Evolutionary conservation across 306 rosid species (phyloP).

Genomic region (Prunus davidiana): DNA sequence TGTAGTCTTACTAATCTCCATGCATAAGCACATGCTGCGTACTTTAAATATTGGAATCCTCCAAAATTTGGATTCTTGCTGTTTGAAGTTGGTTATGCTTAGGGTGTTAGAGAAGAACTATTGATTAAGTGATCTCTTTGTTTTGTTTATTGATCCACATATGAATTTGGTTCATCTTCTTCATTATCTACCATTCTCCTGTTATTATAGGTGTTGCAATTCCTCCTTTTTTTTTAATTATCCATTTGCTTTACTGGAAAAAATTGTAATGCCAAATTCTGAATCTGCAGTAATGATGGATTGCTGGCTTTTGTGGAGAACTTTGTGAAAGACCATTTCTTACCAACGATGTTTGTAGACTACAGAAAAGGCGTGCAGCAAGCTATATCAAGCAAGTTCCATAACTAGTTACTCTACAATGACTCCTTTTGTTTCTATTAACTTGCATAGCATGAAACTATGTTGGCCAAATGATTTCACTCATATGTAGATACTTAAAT

Average conservation of each 20-base stretch:
- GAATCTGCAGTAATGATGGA: conserved; percentile 87
- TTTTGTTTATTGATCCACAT: neutral
- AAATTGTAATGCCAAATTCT: conserved; percentile 30
- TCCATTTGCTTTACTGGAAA: conserved; percentile 5
- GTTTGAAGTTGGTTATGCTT: conserved; percentile 1
- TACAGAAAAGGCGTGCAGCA: conserved; percentile 98
- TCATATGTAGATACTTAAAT: neutral
- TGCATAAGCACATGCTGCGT: neutral
- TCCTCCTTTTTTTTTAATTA: neutral
- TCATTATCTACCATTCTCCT: neutral
- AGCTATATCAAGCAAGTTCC: conserved; percentile 98
- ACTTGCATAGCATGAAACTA: neutral
- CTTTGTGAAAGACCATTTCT: conserved; percentile 94
- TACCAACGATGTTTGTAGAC: conserved; percentile 98
- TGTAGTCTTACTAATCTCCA: neutral
- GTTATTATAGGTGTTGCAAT: neutral
- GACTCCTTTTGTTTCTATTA: neutral
- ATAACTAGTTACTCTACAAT: conserved; percentile 22
- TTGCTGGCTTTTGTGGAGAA: conserved; percentile 94
- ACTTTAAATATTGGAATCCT: conserved; percentile 4
- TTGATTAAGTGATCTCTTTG: neutral
- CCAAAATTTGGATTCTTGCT: neutral
- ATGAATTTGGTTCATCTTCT: conserved; percentile 3
- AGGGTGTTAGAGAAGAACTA: neutral
- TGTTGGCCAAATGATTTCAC: neutral